Base-by-base conservation (phyloP, 1,139 yeast species). In the Magnusiomyces magnusii region DNA sequence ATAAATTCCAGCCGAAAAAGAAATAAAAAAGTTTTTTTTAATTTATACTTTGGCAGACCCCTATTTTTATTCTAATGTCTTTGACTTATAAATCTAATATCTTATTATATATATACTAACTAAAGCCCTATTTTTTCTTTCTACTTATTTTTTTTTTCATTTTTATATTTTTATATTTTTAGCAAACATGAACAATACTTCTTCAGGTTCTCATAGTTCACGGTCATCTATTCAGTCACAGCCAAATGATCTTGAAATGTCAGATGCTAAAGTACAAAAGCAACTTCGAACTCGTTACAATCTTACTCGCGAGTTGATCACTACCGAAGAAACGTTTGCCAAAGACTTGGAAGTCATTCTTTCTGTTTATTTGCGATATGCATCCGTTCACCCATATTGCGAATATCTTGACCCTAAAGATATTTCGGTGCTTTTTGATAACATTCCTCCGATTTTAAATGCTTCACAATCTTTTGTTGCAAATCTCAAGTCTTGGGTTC, bases 291-390 rank as follows among this genome's bases (percentile, higher is more conserved):
- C 62, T 41, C 64, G 65, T 57, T 66, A 55, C 65, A 70, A 71
- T 39, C 64, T 71, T n/a, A 68, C 74, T 51, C 68, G 74, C 13
- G 78, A 75, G 61, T 65, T 75, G 2, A 68, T 72, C 56, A 64
- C 64, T 15, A 72, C 77, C 2, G 78, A 75, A 57, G 64, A 67
- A 44, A 65, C 66, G 15, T 75, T 73, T 61, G 68, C 73, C 10
- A 66, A 66, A 13, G 78, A 75, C 57, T 63, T 75, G 67, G 68
- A 66, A 1, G 73, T 74, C 0, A 65, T 71, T 9, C 66, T 68
- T 9, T 68, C 72, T 47, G 64, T 74, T 3, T 73, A 71, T 59
- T 57, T 65, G 55, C 60, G 63, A 52, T 59, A 64, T 31, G 64
- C 71, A 42, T 59, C 66, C 21, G 56, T 59, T 10, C 65, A 68